Base-by-base conservation (phyloP, 441 rosid species). In the Erodium moschatum region DNA sequence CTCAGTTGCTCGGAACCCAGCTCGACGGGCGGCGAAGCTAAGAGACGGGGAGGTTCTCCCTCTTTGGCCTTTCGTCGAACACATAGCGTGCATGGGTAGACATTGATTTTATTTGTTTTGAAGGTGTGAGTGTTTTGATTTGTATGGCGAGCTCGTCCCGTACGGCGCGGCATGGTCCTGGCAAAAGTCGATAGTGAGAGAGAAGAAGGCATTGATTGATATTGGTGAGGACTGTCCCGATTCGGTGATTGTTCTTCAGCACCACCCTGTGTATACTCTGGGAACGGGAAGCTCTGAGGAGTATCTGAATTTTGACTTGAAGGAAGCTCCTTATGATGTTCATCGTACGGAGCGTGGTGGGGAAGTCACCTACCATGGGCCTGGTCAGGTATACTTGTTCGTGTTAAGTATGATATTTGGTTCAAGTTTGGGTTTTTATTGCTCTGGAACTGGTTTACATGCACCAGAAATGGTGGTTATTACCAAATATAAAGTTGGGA, bases 351-450 rank as follows among this genome's bases (percentile, higher is more conserved):
- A 93, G 63, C 85, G 96, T 48, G 96, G 96, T 35, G 98, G 98
- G 21, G 97, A 87, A 76, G 92, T 89, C 77, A 90, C 98, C 12
- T 89, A 90, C 78, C 95, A 90, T 70, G 97, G 97, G 2, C 97
- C 98, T 77, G 97, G 92, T 19, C 97, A 89, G 91, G 98, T 90
- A 84, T 54, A 48, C 40, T 13, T 24, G 48, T 13, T 13, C n/a
- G 21, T 46, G 21, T 46, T 0, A 44, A 21, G 4, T 0, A 20
- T 42, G 58, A 9, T 62, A 15, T 35, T 12, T 4, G 16, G 46
- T 40, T 65, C 48, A 65, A 33, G 35, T 33, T 31, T 38, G 6
- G 2, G 2, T 66, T 20, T 40, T 18, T 16, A 6, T 42, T 40
- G 10, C 50, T 5, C 6, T 6, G n/a, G 8, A 54, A 16, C 11